Evolutionary conservation across 108 stramenopile species (phyloP), one percentile per base, ranked within the genome.

Genomic region (Chaetoceros tenuissimus): DNA sequence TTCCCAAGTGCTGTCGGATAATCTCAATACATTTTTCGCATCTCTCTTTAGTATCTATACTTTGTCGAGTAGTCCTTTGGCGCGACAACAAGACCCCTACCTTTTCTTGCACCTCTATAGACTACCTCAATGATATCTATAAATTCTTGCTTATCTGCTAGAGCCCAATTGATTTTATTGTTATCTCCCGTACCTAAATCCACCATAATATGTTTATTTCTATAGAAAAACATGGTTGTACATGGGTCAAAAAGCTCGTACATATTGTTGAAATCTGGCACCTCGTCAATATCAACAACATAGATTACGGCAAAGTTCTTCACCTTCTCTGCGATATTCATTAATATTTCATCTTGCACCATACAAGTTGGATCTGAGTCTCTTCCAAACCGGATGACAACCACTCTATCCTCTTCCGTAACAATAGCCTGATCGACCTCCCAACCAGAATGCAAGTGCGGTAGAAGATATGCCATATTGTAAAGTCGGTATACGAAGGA

Each of bases 381-480:
- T 31, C 96, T 91, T n/a, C 98, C 98, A 69, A 98, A 99, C 3
- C 98, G 94, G 22, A 99, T 87, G 29, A 95, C 92, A 5, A 99
- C 96, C 24, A 98, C 98, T 24, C 97, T 81, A 53, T 98, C 96
- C 69, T 99, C 98, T 74, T 97, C 98, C 44, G 82, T 94, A 1
- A 99, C 61, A 62, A 99, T 99, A 25, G 98, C 98, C 63, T 99
- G 98, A 67, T 99, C 98, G 46, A 98, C 97, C 52, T 97, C 96
- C 96, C 96, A 99, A 40, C 98, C 97, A 49, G 79, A 81, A 50
- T 82, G 77, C 50, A 98, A 74, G 66, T 98, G 98, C 3, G 97
- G 97, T 31, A 99, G 77, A 55, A 98, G 75, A 64, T 99, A 99
- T 22, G 89, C 73, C 89, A 90, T 90, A 46, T 24, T 67, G 52